Percentiles rank a stretch among this genome's conserved stretches.
phyloP scores from a whole-genome alignment of 768 basidiomycete genomes.

The Tubosaeta brunneosetosa region DNA sequence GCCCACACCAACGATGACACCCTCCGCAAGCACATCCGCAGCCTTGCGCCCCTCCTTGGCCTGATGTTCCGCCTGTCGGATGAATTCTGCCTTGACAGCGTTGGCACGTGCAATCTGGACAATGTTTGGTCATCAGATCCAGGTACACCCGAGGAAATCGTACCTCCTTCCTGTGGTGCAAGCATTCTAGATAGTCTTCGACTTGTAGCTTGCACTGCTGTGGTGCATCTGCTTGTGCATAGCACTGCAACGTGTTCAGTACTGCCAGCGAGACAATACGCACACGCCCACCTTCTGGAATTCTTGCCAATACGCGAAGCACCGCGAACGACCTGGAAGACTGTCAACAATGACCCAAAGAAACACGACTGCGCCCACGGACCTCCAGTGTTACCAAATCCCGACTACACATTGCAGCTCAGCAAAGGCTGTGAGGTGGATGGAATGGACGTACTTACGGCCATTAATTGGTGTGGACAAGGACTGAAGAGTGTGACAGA shows the following conservation, averaged over 20 bases:
- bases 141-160: conserved; percentile 16
- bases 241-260: conserved; percentile 55
- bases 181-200: conserved; percentile 88
- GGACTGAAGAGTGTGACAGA: conserved; percentile 16
- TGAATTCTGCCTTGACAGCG: conserved; percentile 65
- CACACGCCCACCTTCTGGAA: conserved; percentile 55
- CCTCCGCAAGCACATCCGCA: conserved; percentile 67
- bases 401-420: conserved; percentile 43
- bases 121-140: background rate
- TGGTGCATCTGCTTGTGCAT: conserved; percentile 74
- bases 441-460: conserved; percentile 29
- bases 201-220: conserved; percentile 63
- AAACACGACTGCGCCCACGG: conserved; percentile 9
- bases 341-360: conserved; percentile 1
- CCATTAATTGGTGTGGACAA: conserved; percentile 29
- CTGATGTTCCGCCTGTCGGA: conserved; percentile 59
- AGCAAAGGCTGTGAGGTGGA: conserved; percentile 1
- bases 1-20: conserved; percentile 71
- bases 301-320: conserved; percentile 92
- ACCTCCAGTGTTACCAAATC: conserved; percentile 63
- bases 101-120: conserved; percentile 61
- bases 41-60: conserved; percentile 67
- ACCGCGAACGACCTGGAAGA: conserved; percentile 68
- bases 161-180: conserved; percentile 88
- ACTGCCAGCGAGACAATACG: background rate